Percentiles rank a stretch among this genome's conserved stretches.
These are phyloP conservation scores for Taphrina communis DNA, from an alignment of 1,139 yeast genomes.

Conservation along the genomic window DNA sequence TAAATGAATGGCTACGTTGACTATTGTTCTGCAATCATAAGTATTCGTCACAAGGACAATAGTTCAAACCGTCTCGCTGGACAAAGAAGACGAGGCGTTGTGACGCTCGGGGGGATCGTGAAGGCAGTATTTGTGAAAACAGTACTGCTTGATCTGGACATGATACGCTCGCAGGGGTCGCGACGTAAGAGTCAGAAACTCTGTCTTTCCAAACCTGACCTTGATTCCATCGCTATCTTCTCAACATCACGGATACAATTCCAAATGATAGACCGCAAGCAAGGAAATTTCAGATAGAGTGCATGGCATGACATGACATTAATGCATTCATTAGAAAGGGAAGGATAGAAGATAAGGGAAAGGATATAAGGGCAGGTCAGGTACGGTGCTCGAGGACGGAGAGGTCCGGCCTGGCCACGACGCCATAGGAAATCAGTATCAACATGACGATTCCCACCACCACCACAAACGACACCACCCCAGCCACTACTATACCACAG, in stretches of 20 bases:
- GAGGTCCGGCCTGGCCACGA: not conserved
- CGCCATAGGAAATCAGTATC: slow-evolving; percentile 2
- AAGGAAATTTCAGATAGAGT: no score
- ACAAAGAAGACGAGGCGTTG: no score
- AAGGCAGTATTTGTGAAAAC: not conserved
- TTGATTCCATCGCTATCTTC: not conserved
- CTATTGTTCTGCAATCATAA: no score
- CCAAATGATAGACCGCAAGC: no score
- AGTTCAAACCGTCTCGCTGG: no score
- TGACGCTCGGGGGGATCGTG: no score
- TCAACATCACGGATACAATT: no score
- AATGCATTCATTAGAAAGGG: no score
- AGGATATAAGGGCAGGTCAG: no score
- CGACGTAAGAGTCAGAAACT: not conserved
- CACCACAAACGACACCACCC: slow-evolving; percentile 1
- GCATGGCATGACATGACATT: no score
- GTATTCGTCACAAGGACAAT: no score
- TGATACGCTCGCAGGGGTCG: not conserved
- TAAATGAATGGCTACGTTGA: slow-evolving; percentile 3
- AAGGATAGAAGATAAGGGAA: no score
- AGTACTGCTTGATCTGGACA: not conserved
- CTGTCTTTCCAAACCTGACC: not conserved
- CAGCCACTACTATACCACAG: not conserved
- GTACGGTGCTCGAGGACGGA: not conserved
- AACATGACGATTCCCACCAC: slow-evolving; percentile 8